These are phyloP conservation scores for Colletotrichum siamense DNA, from an alignment of 2,329 filamentous ascomycete genomes.

Conservation along the genomic window DNA sequence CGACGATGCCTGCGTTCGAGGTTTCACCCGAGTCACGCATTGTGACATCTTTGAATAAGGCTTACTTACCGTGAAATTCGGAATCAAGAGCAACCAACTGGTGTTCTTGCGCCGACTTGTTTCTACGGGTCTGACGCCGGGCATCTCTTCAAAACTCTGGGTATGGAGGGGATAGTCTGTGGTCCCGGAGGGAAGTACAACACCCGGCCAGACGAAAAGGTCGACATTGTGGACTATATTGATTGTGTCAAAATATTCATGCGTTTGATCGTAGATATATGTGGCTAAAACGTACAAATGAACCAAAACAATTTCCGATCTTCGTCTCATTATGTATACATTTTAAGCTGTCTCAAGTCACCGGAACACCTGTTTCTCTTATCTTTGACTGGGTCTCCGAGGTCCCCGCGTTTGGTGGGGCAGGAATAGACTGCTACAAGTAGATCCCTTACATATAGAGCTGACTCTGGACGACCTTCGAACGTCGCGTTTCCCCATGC, in stretches of 20 bases:
- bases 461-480: not conserved
- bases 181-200: slow-evolving; percentile 31
- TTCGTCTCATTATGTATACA: not conserved
- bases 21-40: slow-evolving; percentile 19
- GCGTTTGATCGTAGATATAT: not conserved
- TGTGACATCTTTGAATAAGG: slow-evolving; percentile 27
- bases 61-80: slow-evolving; percentile 27
- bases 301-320: not conserved
- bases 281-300: not conserved
- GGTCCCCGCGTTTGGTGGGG: not conserved
- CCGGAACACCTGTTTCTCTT: not conserved
- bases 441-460: not conserved
- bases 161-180: slow-evolving; percentile 31
- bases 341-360: not conserved
- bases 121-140: slow-evolving; percentile 31
- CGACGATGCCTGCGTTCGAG: slow-evolving; percentile 32
- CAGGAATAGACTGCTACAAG: no score
- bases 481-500: not conserved
- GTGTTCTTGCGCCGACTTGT: slow-evolving; percentile 28
- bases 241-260: not conserved
- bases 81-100: not conserved
- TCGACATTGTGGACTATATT: not conserved
- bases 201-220: slow-evolving; percentile 21
- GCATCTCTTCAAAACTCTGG: slow-evolving; percentile 29
- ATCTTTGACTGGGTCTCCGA: not conserved